Base-by-base conservation (phyloP, 208 protist species). In the Trypanosoma theileri region DNA sequence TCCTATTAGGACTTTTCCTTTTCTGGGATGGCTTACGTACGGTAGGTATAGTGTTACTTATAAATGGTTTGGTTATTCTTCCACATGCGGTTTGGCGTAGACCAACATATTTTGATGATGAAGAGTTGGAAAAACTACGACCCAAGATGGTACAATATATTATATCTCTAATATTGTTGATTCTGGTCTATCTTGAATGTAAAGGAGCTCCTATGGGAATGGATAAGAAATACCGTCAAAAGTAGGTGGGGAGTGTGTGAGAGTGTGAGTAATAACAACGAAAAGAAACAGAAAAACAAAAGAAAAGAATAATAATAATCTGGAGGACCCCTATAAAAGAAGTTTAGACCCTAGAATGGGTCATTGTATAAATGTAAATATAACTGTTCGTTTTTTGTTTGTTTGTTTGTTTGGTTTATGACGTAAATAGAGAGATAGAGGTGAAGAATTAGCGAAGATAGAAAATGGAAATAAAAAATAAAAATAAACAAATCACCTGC, bases 21-120 rank as follows among this genome's bases (percentile, higher is more conserved):
- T 84, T 89, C 53, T 80, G 80, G 62, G 44, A 56, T 48, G 84
- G 85, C 11, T 52, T 94, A 48, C 63, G 63, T 41, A 92, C 83
- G 9, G 11, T 77, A 0, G 2, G 17, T 24, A 53, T 59, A 35
- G 66, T 91, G 24, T 12, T 82, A 3, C 19, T 86, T n/a, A 62
- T 92, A n/a, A 89, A 85, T 71, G 12, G 52, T 13, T 58, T 77
- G 22, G 17, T 92, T 10, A 68, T 95, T 41, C 60, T 93, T n/a
- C 81, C 87, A 4, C 90, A 95, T 69, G 90, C 86, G 14, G 56
- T 91, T 42, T 76, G 73, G 21, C 84, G 87, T 42, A 76, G 75
- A 40, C 82, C 88, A 4, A 88, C 84, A 0, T 91, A 88, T 73
- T 95, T 93, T 75, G 85, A 95, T 57, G 87, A 95, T 60, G 87